phyloP scores from a whole-genome alignment of 495 filamentous ascomycete genomes.

The Xylaria telfairii region DNA sequence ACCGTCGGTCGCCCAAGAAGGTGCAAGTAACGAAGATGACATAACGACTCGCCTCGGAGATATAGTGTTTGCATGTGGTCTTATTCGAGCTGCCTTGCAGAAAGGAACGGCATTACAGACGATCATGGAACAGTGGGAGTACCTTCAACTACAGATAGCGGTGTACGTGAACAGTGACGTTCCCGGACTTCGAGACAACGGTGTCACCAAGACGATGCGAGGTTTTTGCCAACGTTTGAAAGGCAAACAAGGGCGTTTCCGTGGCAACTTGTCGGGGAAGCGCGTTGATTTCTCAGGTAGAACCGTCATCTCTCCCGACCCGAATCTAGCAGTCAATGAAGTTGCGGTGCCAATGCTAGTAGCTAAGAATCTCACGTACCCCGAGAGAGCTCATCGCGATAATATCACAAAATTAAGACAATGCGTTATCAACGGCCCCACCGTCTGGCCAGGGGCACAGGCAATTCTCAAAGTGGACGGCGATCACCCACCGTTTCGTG shows the following conservation, averaged over 20 bases:
- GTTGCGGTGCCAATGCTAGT: conserved; percentile 90
- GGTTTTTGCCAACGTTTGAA: conserved; percentile 95
- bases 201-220: conserved; percentile 79
- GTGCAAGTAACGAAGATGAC: conserved; percentile 92
- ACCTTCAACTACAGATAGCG: conserved; percentile 89
- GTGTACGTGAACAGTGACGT: conserved; percentile 98
- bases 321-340: conserved; percentile 90
- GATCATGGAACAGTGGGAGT: conserved; percentile 99
- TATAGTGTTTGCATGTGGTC: conserved; percentile 86
- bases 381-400: conserved; percentile 79
- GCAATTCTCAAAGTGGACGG: conserved; percentile 69
- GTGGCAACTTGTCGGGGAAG: conserved; percentile 95
- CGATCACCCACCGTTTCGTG: conserved; percentile 60
- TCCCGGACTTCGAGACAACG: conserved; percentile 80
- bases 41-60: conserved; percentile 93
- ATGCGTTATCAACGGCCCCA: conserved; percentile 73
- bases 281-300: conserved; percentile 98
- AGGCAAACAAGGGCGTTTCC: conserved; percentile 96
- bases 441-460: conserved; percentile 86
- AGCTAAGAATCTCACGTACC: conserved; percentile 93
- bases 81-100: conserved; percentile 77
- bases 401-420: conserved; percentile 82
- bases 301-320: conserved; percentile 97
- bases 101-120: conserved; percentile 83
- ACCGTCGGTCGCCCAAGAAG: conserved; percentile 90